Evolutionary conservation across 2,329 filamentous ascomycete species (phyloP), one percentile per base, ranked within the genome.

Genomic region (Elsinoe arachidis): DNA sequence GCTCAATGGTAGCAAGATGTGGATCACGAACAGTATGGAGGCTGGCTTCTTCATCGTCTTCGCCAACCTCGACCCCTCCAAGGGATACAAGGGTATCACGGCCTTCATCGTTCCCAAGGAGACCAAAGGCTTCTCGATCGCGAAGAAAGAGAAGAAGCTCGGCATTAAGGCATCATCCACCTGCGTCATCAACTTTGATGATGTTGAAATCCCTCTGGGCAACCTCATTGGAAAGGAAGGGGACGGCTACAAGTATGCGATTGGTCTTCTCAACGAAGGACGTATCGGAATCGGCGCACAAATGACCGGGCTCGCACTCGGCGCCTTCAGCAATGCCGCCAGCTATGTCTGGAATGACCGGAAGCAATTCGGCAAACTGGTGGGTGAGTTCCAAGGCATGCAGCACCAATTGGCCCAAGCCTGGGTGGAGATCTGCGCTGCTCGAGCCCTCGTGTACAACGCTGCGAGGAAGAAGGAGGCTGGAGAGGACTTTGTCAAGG

Each of bases 71-170:
- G 86, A 96, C 70, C 91, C 87, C 0, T 85, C 83, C 75, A 90
- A 92, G 76, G 92, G 90, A 55, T 96, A 99, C 80, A 92, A 91
- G 74, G 93, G 93, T 59, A 99, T 99, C 73, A 91, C 90, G 1
- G 93, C 93, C 55, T 99, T 99, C 71, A 78, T 99, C 60, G 85
- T 97, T 41, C 91, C 96, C 75, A 96, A 96, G 78, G 86, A 80
- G 67, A 88, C 83, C 52, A 85, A 86, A 57, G 93, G 93, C 34
- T 96, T 99, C 79, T 85, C 83, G 60, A 95, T 99, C 68, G 90
- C 93, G 39, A 99, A 99, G 83, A 99, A 99, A 80, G 93, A 99
- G 80, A 97, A 97, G 86, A 99, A 99, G 80, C 85, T 99, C 51
- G 93, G 93, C 59, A 99, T 99, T 76, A 86, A 83, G 69, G 93